Evolutionary conservation across 2,329 filamentous ascomycete genomes (phyloP).

Genomic region (Talaromyces verruculosus): DNA sequence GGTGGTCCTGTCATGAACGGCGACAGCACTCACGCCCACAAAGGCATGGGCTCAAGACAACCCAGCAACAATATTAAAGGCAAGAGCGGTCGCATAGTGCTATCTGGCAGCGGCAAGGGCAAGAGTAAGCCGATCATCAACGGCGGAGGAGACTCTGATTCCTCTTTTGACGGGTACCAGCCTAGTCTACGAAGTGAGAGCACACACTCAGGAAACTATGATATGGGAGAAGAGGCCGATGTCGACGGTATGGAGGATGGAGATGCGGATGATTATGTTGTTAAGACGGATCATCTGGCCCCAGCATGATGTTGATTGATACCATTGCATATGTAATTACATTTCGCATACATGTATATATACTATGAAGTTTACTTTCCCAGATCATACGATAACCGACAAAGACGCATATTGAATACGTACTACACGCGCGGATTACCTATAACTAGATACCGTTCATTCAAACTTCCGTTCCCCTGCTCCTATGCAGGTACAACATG

Average conservation of each 20-base stretch:
- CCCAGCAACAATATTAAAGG: constrained; percentile 27
- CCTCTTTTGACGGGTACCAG: constrained; percentile 26
- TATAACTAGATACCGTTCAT: neutral
- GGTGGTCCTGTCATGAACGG: constrained; percentile 26
- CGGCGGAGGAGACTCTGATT: constrained; percentile 35
- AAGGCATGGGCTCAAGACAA: constrained; percentile 34
- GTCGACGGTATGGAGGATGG: constrained; percentile 29
- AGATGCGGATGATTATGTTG: constrained; percentile 41
- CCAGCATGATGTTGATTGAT: constrained; percentile 23
- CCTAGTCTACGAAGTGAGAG: constrained; percentile 19
- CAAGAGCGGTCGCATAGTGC: constrained; percentile 27
- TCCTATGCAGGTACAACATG: neutral
- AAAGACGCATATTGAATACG: neutral
- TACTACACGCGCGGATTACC: neutral
- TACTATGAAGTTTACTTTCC: neutral
- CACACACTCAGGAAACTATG: constrained; percentile 24
- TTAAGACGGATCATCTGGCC: constrained; percentile 40
- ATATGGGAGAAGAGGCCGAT: constrained; percentile 31
- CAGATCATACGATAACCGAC: too few relatives aligned
- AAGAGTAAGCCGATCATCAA: constrained; percentile 40
- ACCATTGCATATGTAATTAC: neutral
- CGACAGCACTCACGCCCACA: constrained; percentile 23
- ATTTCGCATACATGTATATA: constrained; percentile 4
- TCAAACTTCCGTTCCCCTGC: neutral
- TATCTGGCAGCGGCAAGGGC: constrained; percentile 33